Conservation (phyloP, 2,329 filamentous ascomycete species). For the Aquanectria penicillioides region DNA sequence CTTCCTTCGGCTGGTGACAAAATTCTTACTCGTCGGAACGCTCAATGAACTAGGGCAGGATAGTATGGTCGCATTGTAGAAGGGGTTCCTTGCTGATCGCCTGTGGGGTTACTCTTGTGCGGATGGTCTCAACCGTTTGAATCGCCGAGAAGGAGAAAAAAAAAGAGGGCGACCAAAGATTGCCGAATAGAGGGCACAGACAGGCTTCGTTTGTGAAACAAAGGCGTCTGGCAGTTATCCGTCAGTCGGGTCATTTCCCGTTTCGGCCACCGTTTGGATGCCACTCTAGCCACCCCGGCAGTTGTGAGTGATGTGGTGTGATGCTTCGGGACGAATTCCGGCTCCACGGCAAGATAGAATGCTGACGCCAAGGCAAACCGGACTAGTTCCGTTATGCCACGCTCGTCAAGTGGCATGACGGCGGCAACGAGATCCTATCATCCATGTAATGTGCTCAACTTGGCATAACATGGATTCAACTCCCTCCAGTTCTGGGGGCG, state of each 20-base stretch:
- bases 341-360: slow-evolving; percentile 6
- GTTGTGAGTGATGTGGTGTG: slow-evolving; percentile 6
- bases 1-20: neutral
- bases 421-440: neutral
- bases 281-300: neutral
- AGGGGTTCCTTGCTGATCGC: too few species aligned
- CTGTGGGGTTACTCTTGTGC: too few species aligned
- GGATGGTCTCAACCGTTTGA: too few species aligned
- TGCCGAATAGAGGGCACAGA: neutral
- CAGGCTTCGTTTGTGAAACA: neutral
- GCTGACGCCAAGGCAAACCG: neutral
- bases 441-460: neutral
- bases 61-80: neutral
- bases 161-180: neutral
- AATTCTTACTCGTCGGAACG: neutral
- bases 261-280: neutral
- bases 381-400: neutral
- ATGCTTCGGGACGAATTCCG: too few species aligned
- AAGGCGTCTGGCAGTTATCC: neutral
- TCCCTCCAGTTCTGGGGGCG: too few species aligned
- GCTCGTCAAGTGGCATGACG: slow-evolving; percentile 2
- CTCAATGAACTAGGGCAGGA: too few species aligned
- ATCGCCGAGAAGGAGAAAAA: too few species aligned
- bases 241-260: neutral
- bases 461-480: neutral